These are phyloP conservation scores for Hirschfeldia incana DNA, from an alignment of 345 rosid genomes.

Conservation along the genomic window DNA sequence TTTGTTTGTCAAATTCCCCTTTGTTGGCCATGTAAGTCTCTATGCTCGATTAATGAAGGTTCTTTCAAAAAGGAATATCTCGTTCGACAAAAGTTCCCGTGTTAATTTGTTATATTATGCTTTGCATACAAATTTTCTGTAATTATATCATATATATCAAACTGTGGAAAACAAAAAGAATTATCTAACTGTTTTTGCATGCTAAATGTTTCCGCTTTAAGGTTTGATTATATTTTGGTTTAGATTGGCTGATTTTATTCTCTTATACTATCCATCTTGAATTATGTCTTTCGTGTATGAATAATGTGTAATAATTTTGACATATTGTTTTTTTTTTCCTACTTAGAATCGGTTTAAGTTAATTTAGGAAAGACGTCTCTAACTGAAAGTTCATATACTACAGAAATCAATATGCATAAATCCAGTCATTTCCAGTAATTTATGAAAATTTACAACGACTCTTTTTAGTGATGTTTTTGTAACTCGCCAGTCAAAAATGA, in stretches of 20 bases:
- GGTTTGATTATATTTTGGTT: background rate
- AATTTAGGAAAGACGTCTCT: background rate
- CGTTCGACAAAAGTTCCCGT: background rate
- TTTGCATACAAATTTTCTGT: background rate
- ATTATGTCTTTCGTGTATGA: background rate
- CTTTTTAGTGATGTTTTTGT: background rate
- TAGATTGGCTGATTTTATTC: background rate
- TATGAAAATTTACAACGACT: background rate
- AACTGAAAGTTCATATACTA: background rate
- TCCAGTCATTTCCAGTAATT: background rate
- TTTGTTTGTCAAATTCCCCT: background rate
- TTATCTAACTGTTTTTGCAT: background rate
- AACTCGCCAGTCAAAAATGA: too few species aligned
- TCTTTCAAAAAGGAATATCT: background rate
- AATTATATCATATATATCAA: background rate
- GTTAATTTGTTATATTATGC: background rate
- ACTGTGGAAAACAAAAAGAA: background rate
- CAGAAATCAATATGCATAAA: background rate
- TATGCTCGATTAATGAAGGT: background rate
- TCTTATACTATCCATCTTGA: too few species aligned
- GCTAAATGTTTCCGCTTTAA: background rate
- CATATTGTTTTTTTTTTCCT: background rate
- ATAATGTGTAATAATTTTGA: background rate
- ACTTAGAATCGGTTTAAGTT: background rate
- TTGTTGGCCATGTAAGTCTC: too few species aligned